Conservation (phyloP, 164 flowering plant genomes). For the Sedum album region DNA sequence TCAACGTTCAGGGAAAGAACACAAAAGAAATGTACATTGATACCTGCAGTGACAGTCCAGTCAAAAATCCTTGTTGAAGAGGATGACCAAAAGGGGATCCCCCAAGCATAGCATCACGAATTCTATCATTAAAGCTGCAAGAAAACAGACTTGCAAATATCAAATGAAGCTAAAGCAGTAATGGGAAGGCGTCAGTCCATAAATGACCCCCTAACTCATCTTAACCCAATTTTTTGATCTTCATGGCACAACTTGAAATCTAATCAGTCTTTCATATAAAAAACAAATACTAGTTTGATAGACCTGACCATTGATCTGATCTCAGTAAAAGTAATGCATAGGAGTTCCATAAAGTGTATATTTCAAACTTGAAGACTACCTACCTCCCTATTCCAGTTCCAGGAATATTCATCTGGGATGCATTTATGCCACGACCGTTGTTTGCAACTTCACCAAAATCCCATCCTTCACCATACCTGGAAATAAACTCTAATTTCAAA, state of each 20-base stretch:
- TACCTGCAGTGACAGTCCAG: conserved; percentile 81
- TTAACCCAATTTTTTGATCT: not conserved
- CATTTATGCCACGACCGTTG: conserved; percentile 88
- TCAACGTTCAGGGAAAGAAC: not conserved
- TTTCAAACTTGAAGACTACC: conserved; percentile 20
- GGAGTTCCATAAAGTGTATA: not conserved
- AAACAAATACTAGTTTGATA: not conserved
- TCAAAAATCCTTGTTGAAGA: conserved; percentile 87
- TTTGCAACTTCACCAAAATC: conserved; percentile 95
- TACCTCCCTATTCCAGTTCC: conserved; percentile 94
- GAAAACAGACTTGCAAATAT: not conserved
- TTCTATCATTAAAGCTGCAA: conserved; percentile 79
- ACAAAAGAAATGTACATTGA: not conserved
- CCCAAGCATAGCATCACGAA: conserved; percentile 92
- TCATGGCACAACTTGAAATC: not conserved
- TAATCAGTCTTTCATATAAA: not conserved
- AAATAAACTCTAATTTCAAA: conserved; percentile 4
- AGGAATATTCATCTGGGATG: conserved; percentile 78
- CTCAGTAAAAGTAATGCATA: no score
- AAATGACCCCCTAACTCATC: no score
- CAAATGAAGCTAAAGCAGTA: not conserved
- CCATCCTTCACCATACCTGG: conserved; percentile 98
- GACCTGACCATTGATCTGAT: not conserved
- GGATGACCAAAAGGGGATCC: conserved; percentile 97
- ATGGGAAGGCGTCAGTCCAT: no score